phyloP scores from a whole-genome alignment of 768 basidiomycete genomes.

The Pulveroboletus sp. region DNA sequence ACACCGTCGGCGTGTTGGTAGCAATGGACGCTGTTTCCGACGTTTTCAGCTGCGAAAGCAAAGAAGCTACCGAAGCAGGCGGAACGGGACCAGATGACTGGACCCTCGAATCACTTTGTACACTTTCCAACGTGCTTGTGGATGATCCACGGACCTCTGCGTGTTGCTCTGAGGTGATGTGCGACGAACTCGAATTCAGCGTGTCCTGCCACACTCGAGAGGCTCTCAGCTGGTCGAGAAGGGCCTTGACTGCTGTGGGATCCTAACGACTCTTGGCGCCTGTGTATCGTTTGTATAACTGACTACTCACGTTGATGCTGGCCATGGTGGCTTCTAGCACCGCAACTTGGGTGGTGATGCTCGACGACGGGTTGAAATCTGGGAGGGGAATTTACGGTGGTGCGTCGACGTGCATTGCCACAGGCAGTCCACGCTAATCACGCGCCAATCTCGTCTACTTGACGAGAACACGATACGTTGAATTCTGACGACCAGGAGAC shows the following conservation, averaged over 20 bases:
- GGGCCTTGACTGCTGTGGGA: conserved; percentile 57
- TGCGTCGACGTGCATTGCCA: neutral
- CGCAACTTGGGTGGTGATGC: neutral
- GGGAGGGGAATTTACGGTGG: neutral
- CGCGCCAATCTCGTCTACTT: too few relatives aligned
- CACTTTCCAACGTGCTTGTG: conserved; percentile 3
- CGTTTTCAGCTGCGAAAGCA: conserved; percentile 57
- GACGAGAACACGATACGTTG: too few relatives aligned
- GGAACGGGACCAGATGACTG: conserved; percentile 19
- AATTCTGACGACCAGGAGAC: too few relatives aligned
- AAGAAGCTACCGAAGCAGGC: conserved; percentile 46
- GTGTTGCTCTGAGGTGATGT: neutral
- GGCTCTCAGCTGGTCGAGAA: conserved; percentile 62
- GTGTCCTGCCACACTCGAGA: conserved; percentile 69
- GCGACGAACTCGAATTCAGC: conserved; percentile 15
- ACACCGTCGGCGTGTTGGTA: conserved; percentile 6
- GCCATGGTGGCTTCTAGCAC: conserved; percentile 18
- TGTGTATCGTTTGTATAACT: neutral
- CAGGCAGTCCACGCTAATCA: neutral
- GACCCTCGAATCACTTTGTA: conserved; percentile 3
- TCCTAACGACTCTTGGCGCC: conserved; percentile 42
- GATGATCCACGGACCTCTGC: conserved; percentile 5
- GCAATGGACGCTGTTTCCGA: conserved; percentile 19
- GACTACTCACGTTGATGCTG: conserved; percentile 52
- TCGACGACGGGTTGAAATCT: neutral